Evolutionary conservation across 768 basidiomycete species (phyloP).

Genomic region (Auriscalpium orientale): DNA sequence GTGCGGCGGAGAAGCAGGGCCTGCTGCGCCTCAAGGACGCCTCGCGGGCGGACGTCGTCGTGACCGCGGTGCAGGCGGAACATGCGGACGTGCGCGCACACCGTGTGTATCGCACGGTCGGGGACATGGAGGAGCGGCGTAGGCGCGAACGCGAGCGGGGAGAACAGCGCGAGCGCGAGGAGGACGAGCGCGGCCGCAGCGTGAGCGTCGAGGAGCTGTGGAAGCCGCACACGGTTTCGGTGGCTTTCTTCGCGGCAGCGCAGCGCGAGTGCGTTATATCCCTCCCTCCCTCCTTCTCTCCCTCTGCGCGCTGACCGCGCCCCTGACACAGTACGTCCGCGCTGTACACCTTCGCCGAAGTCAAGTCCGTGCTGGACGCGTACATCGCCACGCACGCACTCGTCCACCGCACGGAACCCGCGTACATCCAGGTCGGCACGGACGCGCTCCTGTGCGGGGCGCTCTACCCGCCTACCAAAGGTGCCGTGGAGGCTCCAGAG

Average conservation of each 20-base stretch:
- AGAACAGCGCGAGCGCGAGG: constrained; percentile 45
- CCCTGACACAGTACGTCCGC: constrained; percentile 35
- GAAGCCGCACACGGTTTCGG: constrained; percentile 59
- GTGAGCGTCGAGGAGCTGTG: constrained; percentile 62
- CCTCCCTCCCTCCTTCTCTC: neutral
- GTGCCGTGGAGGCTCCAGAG: constrained; percentile 22
- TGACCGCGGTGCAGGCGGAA: constrained; percentile 40
- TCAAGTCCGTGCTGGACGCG: constrained; percentile 48
- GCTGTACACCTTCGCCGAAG: constrained; percentile 48
- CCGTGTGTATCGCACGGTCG: constrained; percentile 46
- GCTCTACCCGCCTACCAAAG: constrained; percentile 21
- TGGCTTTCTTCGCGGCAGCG: constrained; percentile 55
- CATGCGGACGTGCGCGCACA: constrained; percentile 56
- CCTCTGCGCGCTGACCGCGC: neutral
- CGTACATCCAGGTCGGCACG: constrained; percentile 62
- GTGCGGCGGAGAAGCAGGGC: constrained; percentile 63
- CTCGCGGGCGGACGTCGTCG: constrained; percentile 25
- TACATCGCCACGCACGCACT: constrained; percentile 59
- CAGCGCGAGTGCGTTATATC: constrained; percentile 48
- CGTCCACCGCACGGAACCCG: constrained; percentile 57
- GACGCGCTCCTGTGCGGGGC: constrained; percentile 23
- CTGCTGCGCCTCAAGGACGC: constrained; percentile 63
- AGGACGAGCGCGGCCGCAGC: constrained; percentile 34
- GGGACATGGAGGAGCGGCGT: constrained; percentile 56
- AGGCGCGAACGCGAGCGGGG: constrained; percentile 52